Percentiles rank a stretch among this genome's conserved stretches.
phyloP scores from a whole-genome alignment of 164 flowering plant genomes.

The Vitis rupestris region DNA sequence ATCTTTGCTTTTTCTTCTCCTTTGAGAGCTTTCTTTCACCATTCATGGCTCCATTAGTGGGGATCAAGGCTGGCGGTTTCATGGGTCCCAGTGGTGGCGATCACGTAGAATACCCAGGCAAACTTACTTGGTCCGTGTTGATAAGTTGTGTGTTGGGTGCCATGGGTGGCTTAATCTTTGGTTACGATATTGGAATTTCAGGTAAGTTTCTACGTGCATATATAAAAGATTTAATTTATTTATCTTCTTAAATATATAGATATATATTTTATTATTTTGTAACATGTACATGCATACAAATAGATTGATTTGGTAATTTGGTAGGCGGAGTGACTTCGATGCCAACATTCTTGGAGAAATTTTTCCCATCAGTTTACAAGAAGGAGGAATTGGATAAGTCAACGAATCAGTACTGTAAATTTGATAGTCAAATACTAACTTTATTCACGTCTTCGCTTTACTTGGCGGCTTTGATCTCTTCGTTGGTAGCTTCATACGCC shows the following conservation, averaged over 20 bases:
- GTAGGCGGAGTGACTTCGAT: slow-evolving; percentile 30
- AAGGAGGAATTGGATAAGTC: slow-evolving; percentile 3
- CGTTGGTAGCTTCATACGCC: slow-evolving; percentile 17
- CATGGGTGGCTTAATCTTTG: slow-evolving; percentile 1
- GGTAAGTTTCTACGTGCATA: neutral
- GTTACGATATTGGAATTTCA: slow-evolving; percentile 1
- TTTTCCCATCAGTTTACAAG: slow-evolving; percentile 17
- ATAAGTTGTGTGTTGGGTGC: neutral
- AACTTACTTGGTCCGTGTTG: neutral
- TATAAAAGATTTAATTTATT: too few relatives aligned
- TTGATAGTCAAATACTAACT: slow-evolving; percentile 21
- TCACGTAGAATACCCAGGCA: neutral
- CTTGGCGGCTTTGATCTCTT: slow-evolving; percentile 20
- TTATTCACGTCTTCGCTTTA: slow-evolving; percentile 27
- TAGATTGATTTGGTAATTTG: neutral
- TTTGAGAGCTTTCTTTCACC: too few relatives aligned
- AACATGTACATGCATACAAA: too few relatives aligned
- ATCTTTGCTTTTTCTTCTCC: too few relatives aligned
- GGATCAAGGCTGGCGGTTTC: too few relatives aligned
- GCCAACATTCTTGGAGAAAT: slow-evolving; percentile 20
- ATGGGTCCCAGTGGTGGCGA: too few relatives aligned
- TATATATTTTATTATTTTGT: too few relatives aligned
- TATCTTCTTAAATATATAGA: too few relatives aligned
- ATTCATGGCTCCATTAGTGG: too few relatives aligned
- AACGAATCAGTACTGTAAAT: slow-evolving; percentile 20